These are phyloP conservation scores for Paramecium primaurelia DNA, from an alignment of 73 alveolate species.

Conservation along the genomic window DNA sequence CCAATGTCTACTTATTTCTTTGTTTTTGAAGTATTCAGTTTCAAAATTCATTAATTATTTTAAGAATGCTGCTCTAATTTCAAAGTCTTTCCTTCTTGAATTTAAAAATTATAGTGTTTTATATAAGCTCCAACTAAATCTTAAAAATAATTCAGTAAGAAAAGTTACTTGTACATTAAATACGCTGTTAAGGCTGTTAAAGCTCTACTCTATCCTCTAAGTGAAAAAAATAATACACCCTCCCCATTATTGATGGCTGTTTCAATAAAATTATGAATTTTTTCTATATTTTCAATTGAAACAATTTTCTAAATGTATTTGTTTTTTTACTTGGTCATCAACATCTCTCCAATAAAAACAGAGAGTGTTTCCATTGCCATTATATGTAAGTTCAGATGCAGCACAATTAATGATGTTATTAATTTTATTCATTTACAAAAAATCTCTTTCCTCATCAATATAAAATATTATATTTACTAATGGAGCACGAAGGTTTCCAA, in stretches of 20 bases:
- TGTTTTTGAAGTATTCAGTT: background rate
- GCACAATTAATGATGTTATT: background rate
- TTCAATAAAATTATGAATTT: background rate
- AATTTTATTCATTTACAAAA: background rate
- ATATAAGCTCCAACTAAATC: background rate
- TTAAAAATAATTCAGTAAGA: background rate
- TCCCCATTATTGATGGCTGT: background rate
- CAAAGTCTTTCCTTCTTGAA: constrained; percentile 31
- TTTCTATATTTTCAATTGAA: background rate
- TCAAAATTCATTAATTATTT: background rate
- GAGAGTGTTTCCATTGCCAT: background rate
- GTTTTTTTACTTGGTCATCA: background rate
- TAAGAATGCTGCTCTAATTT: constrained; percentile 13
- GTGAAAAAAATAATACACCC: background rate
- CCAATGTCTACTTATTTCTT: background rate
- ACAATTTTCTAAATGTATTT: background rate
- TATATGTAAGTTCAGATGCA: background rate
- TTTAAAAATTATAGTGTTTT: constrained; percentile 9
- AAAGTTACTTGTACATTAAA: constrained; percentile 9
- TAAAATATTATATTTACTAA: background rate
- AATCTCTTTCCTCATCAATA: constrained; percentile 18
- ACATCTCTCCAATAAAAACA: background rate
- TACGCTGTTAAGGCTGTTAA: background rate
- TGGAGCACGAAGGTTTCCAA: constrained; percentile 36
- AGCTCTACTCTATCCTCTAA: constrained; percentile 17